These are phyloP conservation scores for Lippia alba DNA, from an alignment of 305 asterid species.

Conservation along the genomic window DNA sequence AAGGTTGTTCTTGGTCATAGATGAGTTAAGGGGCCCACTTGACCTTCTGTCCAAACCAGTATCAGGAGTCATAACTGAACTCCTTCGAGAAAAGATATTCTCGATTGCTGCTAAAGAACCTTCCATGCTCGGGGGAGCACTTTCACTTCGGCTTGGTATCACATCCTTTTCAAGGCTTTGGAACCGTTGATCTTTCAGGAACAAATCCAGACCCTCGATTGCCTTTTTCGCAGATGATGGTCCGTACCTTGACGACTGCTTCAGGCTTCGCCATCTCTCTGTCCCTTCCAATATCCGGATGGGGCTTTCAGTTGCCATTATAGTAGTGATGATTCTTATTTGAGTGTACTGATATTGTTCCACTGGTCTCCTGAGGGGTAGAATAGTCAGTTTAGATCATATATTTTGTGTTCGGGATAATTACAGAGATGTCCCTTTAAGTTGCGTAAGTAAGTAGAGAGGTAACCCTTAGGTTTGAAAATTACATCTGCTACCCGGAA, in stretches of 20 bases:
- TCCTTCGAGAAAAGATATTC: conserved; percentile 45
- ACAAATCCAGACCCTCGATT: conserved; percentile 62
- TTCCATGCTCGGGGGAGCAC: conserved; percentile 95
- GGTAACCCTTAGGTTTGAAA: not conserved
- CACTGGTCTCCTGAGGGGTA: conserved; percentile 29
- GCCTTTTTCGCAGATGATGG: conserved; percentile 48
- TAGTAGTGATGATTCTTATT: conserved; percentile 14
- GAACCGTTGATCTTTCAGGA: conserved; percentile 58
- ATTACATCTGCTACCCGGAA: not conserved
- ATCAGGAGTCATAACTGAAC: conserved; percentile 37
- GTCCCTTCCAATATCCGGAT: conserved; percentile 58
- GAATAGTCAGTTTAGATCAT: conserved; percentile 2
- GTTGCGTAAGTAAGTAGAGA: not conserved
- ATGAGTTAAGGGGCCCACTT: conserved; percentile 41
- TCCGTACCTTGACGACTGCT: conserved; percentile 50
- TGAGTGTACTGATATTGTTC: conserved; percentile 22
- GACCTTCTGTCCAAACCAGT: conserved; percentile 41
- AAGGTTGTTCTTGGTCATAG: conserved; percentile 52
- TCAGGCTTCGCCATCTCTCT: conserved; percentile 58
- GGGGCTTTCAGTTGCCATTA: conserved; percentile 82
- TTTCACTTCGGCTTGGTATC: conserved; percentile 73
- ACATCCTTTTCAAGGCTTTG: conserved; percentile 51
- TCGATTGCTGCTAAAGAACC: conserved; percentile 67
- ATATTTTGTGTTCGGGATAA: not conserved
- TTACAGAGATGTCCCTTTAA: not conserved